Conservation (phyloP, 176 grass and related monocot genomes). For the Musa acuminata region DNA sequence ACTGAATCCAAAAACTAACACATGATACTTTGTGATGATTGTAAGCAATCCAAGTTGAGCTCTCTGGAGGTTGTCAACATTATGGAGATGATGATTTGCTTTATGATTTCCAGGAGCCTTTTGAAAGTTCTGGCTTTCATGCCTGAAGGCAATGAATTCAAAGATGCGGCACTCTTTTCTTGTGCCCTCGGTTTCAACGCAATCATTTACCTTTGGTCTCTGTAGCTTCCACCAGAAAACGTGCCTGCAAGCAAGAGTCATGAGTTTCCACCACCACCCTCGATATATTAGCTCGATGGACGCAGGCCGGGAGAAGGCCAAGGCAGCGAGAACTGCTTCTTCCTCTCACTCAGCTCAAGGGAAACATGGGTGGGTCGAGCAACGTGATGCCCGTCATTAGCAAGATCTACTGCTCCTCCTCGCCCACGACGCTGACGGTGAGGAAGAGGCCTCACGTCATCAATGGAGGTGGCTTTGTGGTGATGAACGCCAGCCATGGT, state of each 20-base stretch:
- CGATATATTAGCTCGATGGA: neutral
- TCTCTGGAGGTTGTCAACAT: no score
- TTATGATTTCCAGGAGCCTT: no score
- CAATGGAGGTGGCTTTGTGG: conserved; percentile 68
- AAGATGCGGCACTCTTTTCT: neutral
- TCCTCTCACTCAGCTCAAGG: neutral
- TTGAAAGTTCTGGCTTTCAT: no score
- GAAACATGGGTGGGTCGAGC: conserved; percentile 41
- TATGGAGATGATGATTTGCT: no score
- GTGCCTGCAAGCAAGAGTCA: no score
- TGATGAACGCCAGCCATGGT: conserved; percentile 44
- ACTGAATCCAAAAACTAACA: no score
- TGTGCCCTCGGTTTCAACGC: no score
- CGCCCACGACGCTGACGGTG: conserved; percentile 44
- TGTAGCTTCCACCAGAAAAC: no score
- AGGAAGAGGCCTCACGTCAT: conserved; percentile 48
- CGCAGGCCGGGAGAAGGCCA: neutral
- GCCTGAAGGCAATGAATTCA: neutral
- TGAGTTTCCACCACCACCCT: neutral
- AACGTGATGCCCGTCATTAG: conserved; percentile 54
- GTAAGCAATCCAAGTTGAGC: no score
- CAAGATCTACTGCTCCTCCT: conserved; percentile 70
- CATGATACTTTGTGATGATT: no score
- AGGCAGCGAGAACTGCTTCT: neutral
- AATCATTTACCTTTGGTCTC: no score